phyloP scores from a whole-genome alignment of 768 basidiomycete genomes.

The Porpolomopsis calyptriformis region DNA sequence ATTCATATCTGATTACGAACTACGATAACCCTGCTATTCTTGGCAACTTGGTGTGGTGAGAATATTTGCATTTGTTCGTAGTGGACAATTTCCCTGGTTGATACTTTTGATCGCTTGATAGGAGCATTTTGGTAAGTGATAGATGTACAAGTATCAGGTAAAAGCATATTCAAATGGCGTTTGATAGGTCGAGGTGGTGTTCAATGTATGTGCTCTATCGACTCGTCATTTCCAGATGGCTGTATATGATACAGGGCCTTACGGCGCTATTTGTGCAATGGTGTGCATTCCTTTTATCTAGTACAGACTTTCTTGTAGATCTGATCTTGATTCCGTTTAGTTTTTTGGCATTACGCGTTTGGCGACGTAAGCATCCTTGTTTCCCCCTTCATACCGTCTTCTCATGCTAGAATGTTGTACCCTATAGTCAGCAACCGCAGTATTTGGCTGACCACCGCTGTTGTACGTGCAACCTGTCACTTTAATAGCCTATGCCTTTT shows the following conservation, averaged over 20 bases:
- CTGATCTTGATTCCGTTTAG: conserved; percentile 15
- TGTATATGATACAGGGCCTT: conserved; percentile 28
- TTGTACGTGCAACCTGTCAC: conserved; percentile 22
- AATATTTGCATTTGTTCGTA: neutral
- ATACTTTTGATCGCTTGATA: conserved; percentile 9
- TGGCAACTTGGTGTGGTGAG: conserved; percentile 6
- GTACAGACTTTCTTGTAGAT: neutral
- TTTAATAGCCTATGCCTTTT: conserved; percentile 18
- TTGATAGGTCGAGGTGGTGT: conserved; percentile 34
- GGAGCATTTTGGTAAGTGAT: conserved; percentile 29
- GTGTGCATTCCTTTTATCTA: conserved; percentile 17
- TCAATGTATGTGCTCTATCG: conserved; percentile 27
- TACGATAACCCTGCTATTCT: conserved; percentile 15
- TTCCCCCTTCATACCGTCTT: neutral
- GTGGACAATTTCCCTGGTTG: neutral
- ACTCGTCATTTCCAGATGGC: neutral
- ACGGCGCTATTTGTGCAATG: conserved; percentile 44
- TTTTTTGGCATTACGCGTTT: conserved; percentile 42
- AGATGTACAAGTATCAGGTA: neutral
- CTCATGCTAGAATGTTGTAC: neutral
- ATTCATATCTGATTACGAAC: conserved; percentile 37
- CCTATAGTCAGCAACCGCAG: conserved; percentile 32
- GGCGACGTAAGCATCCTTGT: conserved; percentile 26
- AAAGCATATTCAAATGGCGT: neutral
- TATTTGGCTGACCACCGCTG: conserved; percentile 11